A percentile compares a stretch with the other conserved stretches of the same genome.
Evolutionary conservation across 2,329 filamentous ascomycete species (phyloP).

Genomic region (Fusarium veterinarium): DNA sequence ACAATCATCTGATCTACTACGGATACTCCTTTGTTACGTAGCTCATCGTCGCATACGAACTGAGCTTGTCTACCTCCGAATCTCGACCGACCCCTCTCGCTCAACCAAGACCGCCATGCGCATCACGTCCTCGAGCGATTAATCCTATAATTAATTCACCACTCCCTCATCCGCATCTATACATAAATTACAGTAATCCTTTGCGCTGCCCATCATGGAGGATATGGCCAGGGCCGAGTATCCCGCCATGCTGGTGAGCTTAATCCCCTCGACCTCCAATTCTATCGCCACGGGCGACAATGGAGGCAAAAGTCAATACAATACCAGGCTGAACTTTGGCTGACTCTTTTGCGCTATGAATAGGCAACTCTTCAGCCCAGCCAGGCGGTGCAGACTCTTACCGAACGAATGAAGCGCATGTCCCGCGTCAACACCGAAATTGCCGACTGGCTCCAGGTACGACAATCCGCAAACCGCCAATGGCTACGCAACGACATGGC

Average conservation of each 20-base stretch:
- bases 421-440: slow-evolving; percentile 88
- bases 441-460: slow-evolving; percentile 96
- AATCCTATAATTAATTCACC: slow-evolving; percentile 31
- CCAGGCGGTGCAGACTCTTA: slow-evolving; percentile 84
- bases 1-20: slow-evolving; percentile 9
- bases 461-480: slow-evolving; percentile 34
- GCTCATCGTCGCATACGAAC: slow-evolving; percentile 10
- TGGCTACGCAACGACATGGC: background rate
- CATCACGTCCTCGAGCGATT: slow-evolving; percentile 27
- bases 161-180: slow-evolving; percentile 4
- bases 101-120: slow-evolving; percentile 25
- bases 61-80: slow-evolving; percentile 25
- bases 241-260: slow-evolving; percentile 89
- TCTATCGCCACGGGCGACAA: background rate
- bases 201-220: slow-evolving; percentile 68
- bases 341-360: slow-evolving; percentile 36
- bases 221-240: slow-evolving; percentile 89
- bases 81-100: slow-evolving; percentile 37
- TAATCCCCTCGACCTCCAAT: slow-evolving; percentile 13
- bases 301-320: background rate
- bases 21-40: slow-evolving; percentile 11
- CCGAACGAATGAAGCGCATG: slow-evolving; percentile 89
- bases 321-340: slow-evolving; percentile 1
- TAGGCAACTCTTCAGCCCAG: slow-evolving; percentile 83
- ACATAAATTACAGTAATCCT: slow-evolving; percentile 32